phyloP scores from a whole-genome alignment of 2,329 filamentous ascomycete genomes.

The Truncatella angustata region DNA sequence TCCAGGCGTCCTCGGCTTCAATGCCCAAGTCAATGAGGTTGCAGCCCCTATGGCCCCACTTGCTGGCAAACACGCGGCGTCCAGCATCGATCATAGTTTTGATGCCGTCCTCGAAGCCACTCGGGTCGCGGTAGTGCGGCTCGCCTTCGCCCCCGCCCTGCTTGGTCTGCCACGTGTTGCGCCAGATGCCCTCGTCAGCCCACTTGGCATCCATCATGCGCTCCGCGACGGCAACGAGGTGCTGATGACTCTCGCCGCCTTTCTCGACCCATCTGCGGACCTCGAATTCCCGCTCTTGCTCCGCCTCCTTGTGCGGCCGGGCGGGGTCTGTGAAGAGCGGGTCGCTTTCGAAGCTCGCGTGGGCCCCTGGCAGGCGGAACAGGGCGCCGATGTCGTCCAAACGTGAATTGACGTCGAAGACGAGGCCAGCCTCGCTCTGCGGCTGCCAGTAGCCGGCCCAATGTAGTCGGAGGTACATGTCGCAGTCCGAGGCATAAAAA shows the following conservation, averaged over 20 bases:
- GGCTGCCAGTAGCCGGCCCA: constrained; percentile 40
- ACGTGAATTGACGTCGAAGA: constrained; percentile 39
- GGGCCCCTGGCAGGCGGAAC: constrained; percentile 35
- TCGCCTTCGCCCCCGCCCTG: constrained; percentile 41
- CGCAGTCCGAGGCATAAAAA: constrained; percentile 45
- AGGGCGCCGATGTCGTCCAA: constrained; percentile 42
- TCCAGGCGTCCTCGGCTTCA: constrained; percentile 33
- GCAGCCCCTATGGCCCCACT: constrained; percentile 41
- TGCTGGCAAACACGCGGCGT: constrained; percentile 33
- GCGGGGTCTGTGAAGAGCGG: constrained; percentile 24
- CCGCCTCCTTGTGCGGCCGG: constrained; percentile 22
- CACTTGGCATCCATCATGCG: constrained; percentile 29
- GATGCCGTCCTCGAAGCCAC: constrained; percentile 34
- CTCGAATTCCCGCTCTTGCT: constrained; percentile 26
- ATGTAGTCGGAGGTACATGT: constrained; percentile 41
- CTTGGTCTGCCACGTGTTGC: constrained; percentile 39
- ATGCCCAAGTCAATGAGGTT: constrained; percentile 29
- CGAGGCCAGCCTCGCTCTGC: constrained; percentile 35
- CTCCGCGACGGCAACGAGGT: constrained; percentile 30
- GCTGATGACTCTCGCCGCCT: constrained; percentile 33
- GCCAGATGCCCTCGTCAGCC: constrained; percentile 17
- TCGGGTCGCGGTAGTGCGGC: constrained; percentile 39
- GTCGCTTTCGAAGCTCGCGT: constrained; percentile 31
- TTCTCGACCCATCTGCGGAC: constrained; percentile 29
- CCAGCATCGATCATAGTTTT: constrained; percentile 32